A percentile compares a stretch with the other conserved stretches of the same genome.
Evolutionary conservation across 441 rosid species (phyloP).

Genomic region (Manihot esculenta): DNA sequence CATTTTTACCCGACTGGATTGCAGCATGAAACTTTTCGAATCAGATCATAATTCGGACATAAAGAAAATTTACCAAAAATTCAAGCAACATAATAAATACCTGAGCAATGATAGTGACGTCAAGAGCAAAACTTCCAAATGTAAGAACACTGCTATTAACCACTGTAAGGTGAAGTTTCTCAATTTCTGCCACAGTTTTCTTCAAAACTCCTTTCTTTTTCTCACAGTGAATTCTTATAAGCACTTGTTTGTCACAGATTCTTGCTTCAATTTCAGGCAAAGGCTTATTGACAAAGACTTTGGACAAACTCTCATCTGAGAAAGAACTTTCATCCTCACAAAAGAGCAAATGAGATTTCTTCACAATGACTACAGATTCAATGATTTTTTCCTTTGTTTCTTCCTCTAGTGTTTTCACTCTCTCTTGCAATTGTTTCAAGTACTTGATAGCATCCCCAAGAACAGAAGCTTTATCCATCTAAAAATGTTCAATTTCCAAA

Average conservation of each 20-base stretch:
- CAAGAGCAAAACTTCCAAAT: slow-evolving; percentile 58
- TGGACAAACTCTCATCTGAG: slow-evolving; percentile 28
- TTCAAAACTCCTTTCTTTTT: slow-evolving; percentile 53
- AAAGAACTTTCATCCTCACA: slow-evolving; percentile 30
- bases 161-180: slow-evolving; percentile 49
- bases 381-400: slow-evolving; percentile 47
- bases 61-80: no score
- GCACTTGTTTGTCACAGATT: slow-evolving; percentile 54
- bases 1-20: no score
- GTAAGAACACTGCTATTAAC: slow-evolving; percentile 55
- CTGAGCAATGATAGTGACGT: slow-evolving; percentile 64
- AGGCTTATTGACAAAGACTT: slow-evolving; percentile 26
- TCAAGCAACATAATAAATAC: no score
- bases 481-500: slow-evolving; percentile 4
- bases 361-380: slow-evolving; percentile 63
- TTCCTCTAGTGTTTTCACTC: slow-evolving; percentile 62
- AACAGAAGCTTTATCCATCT: slow-evolving; percentile 93
- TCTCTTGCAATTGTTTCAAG: slow-evolving; percentile 74
- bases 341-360: slow-evolving; percentile 48
- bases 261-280: slow-evolving; percentile 76
- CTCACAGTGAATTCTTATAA: slow-evolving; percentile 69
- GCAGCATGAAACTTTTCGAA: no score
- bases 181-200: slow-evolving; percentile 54
- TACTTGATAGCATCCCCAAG: slow-evolving; percentile 81
- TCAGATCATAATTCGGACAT: no score